Evolutionary conservation across 108 stramenopile species (phyloP).

Genomic region (Pseudonitzschia pungens): DNA sequence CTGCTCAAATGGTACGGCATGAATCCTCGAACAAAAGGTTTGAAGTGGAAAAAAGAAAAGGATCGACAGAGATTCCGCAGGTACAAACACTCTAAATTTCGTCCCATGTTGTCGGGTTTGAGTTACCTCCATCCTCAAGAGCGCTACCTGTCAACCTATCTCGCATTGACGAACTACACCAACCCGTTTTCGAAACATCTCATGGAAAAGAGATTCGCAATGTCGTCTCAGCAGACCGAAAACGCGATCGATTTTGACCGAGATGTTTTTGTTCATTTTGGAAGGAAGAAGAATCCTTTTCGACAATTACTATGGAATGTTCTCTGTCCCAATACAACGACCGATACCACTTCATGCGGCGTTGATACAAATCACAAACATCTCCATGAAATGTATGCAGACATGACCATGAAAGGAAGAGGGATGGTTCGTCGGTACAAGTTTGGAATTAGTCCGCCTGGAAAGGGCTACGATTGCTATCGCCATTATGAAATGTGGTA

Average conservation of each 20-base stretch:
- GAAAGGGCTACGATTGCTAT: slow-evolving; percentile 34
- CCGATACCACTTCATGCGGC: slow-evolving; percentile 5
- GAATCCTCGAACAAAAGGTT: slow-evolving; percentile 5
- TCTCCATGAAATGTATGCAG: neutral
- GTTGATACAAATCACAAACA: neutral
- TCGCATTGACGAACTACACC: slow-evolving; percentile 21
- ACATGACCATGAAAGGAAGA: neutral
- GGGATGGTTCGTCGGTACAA: neutral
- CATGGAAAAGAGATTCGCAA: neutral
- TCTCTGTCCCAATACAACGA: slow-evolving; percentile 1
- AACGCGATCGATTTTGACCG: slow-evolving; percentile 7
- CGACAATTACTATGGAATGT: slow-evolving; percentile 13
- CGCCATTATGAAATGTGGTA: slow-evolving; percentile 33
- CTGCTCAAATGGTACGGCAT: slow-evolving; percentile 33
- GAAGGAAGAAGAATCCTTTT: neutral
- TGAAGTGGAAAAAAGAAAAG: too few relatives aligned
- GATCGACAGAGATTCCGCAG: neutral
- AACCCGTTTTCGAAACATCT: slow-evolving; percentile 24
- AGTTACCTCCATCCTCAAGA: slow-evolving; percentile 14
- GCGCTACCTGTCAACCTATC: slow-evolving; percentile 9
- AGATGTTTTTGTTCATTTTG: slow-evolving; percentile 22
- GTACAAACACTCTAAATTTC: slow-evolving; percentile 12
- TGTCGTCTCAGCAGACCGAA: too few relatives aligned
- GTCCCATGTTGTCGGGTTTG: slow-evolving; percentile 22
- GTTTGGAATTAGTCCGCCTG: slow-evolving; percentile 34